A percentile compares a stretch with the other conserved stretches of the same genome.
phyloP scores from a whole-genome alignment of 495 filamentous ascomycete genomes.

The Entonaema liquescens region DNA sequence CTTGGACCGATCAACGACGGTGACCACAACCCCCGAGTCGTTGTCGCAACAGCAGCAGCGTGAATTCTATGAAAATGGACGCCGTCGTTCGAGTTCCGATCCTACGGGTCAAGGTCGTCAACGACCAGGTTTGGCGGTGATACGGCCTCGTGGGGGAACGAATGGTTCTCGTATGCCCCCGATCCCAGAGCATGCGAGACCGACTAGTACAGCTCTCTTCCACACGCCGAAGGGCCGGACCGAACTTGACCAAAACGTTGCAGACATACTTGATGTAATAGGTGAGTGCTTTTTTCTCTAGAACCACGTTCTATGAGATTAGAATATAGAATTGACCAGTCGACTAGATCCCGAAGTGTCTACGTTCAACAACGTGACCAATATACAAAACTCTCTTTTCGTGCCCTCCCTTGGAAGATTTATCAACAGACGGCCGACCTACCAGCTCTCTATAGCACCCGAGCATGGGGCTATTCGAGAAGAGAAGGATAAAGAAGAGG shows the following conservation, averaged over 20 bases:
- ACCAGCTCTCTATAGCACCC: slow-evolving; percentile 67
- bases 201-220: slow-evolving; percentile 45
- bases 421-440: slow-evolving; percentile 76
- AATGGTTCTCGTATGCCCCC: slow-evolving; percentile 21
- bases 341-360: slow-evolving; percentile 75
- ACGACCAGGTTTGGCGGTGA: slow-evolving; percentile 31
- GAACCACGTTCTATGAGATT: background rate
- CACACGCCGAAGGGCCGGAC: slow-evolving; percentile 43
- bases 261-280: slow-evolving; percentile 76
- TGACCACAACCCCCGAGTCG: slow-evolving; percentile 7
- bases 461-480: slow-evolving; percentile 31
- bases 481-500: slow-evolving; percentile 39
- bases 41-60: slow-evolving; percentile 4
- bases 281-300: slow-evolving; percentile 57
- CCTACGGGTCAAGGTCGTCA: slow-evolving; percentile 36
- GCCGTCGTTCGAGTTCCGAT: slow-evolving; percentile 44
- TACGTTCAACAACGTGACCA: slow-evolving; percentile 76
- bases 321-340: slow-evolving; percentile 10
- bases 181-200: slow-evolving; percentile 30
- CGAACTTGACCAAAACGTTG: slow-evolving; percentile 67
- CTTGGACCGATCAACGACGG: slow-evolving; percentile 25
- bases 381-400: slow-evolving; percentile 82
- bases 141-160: slow-evolving; percentile 39
- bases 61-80: background rate
- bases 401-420: slow-evolving; percentile 72